phyloP scores from a whole-genome alignment of 805 yeast genomes.

The Metschnikowia lachancei region DNA sequence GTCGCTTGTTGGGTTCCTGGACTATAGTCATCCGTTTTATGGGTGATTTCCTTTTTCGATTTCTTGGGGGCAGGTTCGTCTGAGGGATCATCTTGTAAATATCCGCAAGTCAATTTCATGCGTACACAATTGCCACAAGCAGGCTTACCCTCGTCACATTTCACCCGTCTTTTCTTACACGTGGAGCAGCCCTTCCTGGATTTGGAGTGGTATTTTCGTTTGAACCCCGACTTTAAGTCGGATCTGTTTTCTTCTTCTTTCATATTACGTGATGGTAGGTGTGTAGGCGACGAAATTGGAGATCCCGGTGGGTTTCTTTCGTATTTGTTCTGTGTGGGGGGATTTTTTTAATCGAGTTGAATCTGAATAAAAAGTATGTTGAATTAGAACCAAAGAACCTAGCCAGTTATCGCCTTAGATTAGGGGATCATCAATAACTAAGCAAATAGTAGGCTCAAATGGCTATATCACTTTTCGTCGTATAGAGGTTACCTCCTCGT shows the following conservation, averaged over 20 bases:
- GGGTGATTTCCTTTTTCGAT: constrained; percentile 2
- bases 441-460: background rate
- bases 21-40: constrained; percentile 3
- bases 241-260: constrained; percentile 9
- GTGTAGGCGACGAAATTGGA: background rate
- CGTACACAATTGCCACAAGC: constrained; percentile 74
- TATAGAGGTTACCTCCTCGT: constrained; percentile 8
- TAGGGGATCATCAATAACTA: constrained; percentile 2
- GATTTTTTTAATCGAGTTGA: constrained; percentile 8
- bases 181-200: constrained; percentile 87
- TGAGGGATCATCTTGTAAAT: constrained; percentile 28
- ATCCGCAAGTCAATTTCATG: constrained; percentile 76
- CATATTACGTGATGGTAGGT: constrained; percentile 6
- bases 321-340: background rate
- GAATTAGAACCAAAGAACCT: constrained; percentile 7
- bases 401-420: constrained; percentile 1
- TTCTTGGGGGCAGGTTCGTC: constrained; percentile 12
- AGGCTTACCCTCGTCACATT: constrained; percentile 88
- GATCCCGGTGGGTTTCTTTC: background rate
- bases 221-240: constrained; percentile 41
- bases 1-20: constrained; percentile 25
- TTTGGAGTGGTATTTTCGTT: constrained; percentile 85
- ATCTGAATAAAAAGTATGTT: constrained; percentile 3
- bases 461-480: constrained; percentile 8
- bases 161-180: constrained; percentile 85